Percentiles rank a stretch among this genome's conserved stretches.
Conservation (phyloP, 805 yeast species). For the Yamadazyma scolyti region DNA sequence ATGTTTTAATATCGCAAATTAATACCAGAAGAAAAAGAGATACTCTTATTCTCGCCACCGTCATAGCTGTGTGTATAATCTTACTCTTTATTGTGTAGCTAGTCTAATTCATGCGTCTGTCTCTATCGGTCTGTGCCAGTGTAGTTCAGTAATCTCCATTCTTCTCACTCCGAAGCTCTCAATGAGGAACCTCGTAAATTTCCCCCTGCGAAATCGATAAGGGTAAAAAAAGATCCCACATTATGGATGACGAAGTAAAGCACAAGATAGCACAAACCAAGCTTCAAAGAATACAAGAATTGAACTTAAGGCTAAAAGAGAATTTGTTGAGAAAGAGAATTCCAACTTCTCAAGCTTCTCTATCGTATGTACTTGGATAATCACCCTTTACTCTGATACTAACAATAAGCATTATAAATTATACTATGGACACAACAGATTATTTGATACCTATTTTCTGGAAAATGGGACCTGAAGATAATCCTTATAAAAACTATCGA, state of each 20-base stretch:
- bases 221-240: constrained; percentile 6
- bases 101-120: neutral
- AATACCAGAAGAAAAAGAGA: constrained; percentile 88
- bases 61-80: constrained; percentile 71
- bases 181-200: too few species aligned
- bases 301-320: constrained; percentile 50
- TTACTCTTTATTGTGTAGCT: constrained; percentile 47
- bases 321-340: constrained; percentile 55
- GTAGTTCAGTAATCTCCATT: too few species aligned
- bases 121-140: neutral
- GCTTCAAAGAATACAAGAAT: constrained; percentile 56
- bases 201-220: too few species aligned
- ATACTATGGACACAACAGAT: constrained; percentile 43
- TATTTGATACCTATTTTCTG: constrained; percentile 44
- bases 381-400: neutral
- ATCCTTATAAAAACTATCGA: constrained; percentile 29
- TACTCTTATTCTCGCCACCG: constrained; percentile 72
- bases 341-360: constrained; percentile 60
- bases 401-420: constrained; percentile 34
- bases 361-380: constrained; percentile 31
- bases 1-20: constrained; percentile 69
- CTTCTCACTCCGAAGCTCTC: too few species aligned
- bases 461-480: constrained; percentile 30
- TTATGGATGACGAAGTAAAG: constrained; percentile 17
- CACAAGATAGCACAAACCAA: constrained; percentile 51